Conservation (phyloP, 306 rosid genomes). For the Cicer arietinum region DNA sequence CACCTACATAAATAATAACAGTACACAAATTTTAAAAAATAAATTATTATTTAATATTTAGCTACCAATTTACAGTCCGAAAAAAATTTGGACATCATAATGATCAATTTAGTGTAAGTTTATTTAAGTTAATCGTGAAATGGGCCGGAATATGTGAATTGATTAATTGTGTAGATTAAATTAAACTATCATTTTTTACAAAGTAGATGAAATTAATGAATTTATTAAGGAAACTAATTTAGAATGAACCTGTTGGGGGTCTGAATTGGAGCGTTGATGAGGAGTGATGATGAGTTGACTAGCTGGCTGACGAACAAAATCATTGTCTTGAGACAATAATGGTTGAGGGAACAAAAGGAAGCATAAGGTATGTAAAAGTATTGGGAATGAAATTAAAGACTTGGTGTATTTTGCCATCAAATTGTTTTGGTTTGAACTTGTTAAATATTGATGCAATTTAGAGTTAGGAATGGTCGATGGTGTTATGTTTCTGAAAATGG, state of each 20-base stretch:
- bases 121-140: no score
- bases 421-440: slow-evolving; percentile 13
- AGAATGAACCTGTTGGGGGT: slow-evolving; percentile 55
- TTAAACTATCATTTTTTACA: background rate
- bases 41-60: background rate
- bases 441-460: slow-evolving; percentile 7
- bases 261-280: slow-evolving; percentile 45
- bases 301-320: slow-evolving; percentile 49
- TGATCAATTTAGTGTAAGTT: no score
- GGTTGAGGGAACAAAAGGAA: slow-evolving; percentile 45
- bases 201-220: background rate
- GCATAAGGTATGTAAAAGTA: slow-evolving; percentile 44
- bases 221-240: background rate
- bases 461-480: background rate
- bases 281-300: slow-evolving; percentile 47
- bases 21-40: no score
- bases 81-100: no score
- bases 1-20: slow-evolving; percentile 48
- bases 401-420: slow-evolving; percentile 13
- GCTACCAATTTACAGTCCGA: background rate
- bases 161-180: background rate
- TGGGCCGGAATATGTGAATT: background rate
- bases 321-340: slow-evolving; percentile 33
- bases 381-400: slow-evolving; percentile 15
- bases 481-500: background rate